phyloP scores from a whole-genome alignment of 768 basidiomycete genomes.

The Hypsizygus marmoreus region DNA sequence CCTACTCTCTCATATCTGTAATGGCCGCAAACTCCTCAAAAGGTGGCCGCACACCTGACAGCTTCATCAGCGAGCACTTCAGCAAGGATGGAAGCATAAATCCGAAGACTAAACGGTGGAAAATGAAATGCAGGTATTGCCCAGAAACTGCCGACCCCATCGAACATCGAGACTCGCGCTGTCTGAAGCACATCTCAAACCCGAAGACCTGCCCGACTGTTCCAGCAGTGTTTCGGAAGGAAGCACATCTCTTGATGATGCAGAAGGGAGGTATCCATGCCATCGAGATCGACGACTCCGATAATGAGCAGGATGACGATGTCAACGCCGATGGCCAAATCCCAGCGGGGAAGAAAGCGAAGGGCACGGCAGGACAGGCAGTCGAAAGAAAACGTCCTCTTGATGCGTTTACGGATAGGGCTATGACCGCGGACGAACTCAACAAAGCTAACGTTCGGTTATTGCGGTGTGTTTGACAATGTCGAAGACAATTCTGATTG shows the following conservation, averaged over 20 bases:
- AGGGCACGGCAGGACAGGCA: neutral
- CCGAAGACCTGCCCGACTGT: constrained; percentile 5
- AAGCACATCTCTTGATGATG: neutral
- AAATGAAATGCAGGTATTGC: too few species aligned
- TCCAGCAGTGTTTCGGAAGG: neutral
- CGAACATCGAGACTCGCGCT: constrained; percentile 5
- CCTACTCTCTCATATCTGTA: too few species aligned
- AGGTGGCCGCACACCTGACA: too few species aligned
- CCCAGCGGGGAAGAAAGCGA: neutral
- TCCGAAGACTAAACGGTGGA: too few species aligned
- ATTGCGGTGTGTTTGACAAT: neutral
- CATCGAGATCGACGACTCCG: too few species aligned
- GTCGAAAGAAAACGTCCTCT: neutral
- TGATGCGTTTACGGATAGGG: neutral
- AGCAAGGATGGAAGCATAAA: too few species aligned
- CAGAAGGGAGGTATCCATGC: neutral
- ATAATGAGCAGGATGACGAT: too few species aligned
- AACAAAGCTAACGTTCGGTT: neutral
- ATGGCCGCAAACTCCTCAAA: too few species aligned
- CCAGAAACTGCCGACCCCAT: too few species aligned
- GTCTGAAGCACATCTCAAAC: constrained; percentile 6
- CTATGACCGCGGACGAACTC: neutral
- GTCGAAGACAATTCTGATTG: neutral
- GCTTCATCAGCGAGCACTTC: too few species aligned
- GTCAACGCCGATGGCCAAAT: neutral